Conservation (phyloP, 2,329 filamentous ascomycete genomes). For the Ceratocystis variospora region DNA sequence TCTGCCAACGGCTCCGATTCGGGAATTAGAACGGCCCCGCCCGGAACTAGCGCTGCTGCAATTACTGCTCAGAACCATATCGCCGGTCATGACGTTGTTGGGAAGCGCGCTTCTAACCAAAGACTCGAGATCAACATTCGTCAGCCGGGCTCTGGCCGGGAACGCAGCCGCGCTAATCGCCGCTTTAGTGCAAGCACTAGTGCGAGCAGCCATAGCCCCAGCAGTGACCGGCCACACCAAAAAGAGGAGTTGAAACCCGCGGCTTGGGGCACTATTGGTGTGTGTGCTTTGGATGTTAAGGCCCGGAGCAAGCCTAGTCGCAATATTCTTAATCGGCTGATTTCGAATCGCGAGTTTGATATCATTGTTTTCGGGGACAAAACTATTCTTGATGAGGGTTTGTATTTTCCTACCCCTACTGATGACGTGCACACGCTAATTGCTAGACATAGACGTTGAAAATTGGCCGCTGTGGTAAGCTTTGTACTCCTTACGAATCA, state of each 20-base stretch:
- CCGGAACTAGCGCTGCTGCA: slow-evolving; percentile 11
- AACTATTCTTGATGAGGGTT: slow-evolving; percentile 85
- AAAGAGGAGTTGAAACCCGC: slow-evolving; percentile 48
- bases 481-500: slow-evolving; percentile 70
- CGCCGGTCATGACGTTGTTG: slow-evolving; percentile 18
- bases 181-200: slow-evolving; percentile 70
- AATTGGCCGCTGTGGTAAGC: slow-evolving; percentile 82
- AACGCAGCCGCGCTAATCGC: slow-evolving; percentile 56
- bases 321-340: slow-evolving; percentile 86
- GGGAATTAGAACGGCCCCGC: slow-evolving; percentile 21
- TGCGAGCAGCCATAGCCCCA: slow-evolving; percentile 69
- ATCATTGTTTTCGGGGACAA: slow-evolving; percentile 98
- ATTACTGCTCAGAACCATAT: slow-evolving; percentile 15
- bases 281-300: slow-evolving; percentile 91
- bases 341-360: slow-evolving; percentile 84
- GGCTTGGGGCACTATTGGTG: slow-evolving; percentile 61
- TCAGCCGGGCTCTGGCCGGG: slow-evolving; percentile 38
- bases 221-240: slow-evolving; percentile 51
- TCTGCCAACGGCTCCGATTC: slow-evolving; percentile 42
- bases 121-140: slow-evolving; percentile 24
- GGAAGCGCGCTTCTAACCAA: slow-evolving; percentile 10
- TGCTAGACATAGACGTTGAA: slow-evolving; percentile 50
- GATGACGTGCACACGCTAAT: not conserved
- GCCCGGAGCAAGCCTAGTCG: slow-evolving; percentile 92
- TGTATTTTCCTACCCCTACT: slow-evolving; percentile 21